Evolutionary conservation across 495 filamentous ascomycete species (phyloP).

Genomic region (Aspergillus sclerotioniger): DNA sequence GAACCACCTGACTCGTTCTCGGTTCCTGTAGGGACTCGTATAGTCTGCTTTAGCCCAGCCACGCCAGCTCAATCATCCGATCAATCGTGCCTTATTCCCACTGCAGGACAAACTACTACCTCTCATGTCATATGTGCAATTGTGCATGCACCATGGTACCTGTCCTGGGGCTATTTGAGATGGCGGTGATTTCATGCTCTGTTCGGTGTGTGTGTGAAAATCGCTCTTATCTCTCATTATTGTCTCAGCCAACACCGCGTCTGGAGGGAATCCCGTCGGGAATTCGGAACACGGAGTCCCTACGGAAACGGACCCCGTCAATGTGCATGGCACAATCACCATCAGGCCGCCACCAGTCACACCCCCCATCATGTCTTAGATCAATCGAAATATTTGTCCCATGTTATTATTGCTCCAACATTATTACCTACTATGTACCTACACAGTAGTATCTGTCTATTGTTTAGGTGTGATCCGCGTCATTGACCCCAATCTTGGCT

Average conservation of each 20-base stretch:
- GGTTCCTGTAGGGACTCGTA: conserved; percentile 6
- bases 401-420: neutral
- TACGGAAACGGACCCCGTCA: neutral
- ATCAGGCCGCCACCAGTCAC: no score
- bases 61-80: neutral
- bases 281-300: neutral
- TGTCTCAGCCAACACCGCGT: neutral
- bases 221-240: neutral
- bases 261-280: neutral
- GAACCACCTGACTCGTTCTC: no score
- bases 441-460: neutral
- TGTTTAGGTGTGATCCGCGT: neutral
- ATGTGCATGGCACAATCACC: no score
- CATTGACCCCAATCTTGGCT: neutral
- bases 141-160: no score
- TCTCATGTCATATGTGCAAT: no score
- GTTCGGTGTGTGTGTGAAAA: neutral
- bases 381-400: no score
- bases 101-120: no score
- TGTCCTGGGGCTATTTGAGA: no score
- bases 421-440: neutral
- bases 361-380: no score
- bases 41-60: conserved; percentile 6
- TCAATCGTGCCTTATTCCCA: neutral
- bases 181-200: neutral